These are phyloP conservation scores for Acanthamoeba castellanii DNA, from an alignment of 208 protist species.

Conservation along the genomic window DNA sequence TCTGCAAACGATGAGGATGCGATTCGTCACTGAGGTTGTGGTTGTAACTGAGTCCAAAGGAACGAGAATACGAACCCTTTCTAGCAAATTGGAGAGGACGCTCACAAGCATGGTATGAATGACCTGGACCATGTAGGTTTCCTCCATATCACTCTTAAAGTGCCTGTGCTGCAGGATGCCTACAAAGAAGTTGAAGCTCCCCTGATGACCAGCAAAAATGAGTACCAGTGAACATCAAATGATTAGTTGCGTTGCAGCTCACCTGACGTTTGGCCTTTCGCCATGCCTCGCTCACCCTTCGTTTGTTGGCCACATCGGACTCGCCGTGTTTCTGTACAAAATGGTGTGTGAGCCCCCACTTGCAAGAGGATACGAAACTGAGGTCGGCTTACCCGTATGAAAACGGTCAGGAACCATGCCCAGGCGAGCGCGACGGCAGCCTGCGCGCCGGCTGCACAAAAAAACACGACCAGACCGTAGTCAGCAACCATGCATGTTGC, in stretches of 20 bases:
- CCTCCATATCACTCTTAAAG: conserved; percentile 20
- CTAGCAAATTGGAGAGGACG: conserved; percentile 21
- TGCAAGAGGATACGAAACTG: neutral
- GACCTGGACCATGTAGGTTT: conserved; percentile 18
- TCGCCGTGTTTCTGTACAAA: neutral
- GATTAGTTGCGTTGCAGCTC: neutral
- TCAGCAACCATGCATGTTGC: neutral
- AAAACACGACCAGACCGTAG: neutral
- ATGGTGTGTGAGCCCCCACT: neutral
- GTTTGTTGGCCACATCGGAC: conserved; percentile 44
- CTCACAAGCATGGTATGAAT: conserved; percentile 47
- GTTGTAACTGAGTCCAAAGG: too few relatives aligned
- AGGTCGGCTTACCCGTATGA: neutral
- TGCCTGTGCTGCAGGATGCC: neutral
- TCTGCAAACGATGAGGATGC: neutral
- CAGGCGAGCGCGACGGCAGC: conserved; percentile 36
- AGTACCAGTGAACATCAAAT: neutral
- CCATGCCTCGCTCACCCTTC: conserved; percentile 37
- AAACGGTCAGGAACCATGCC: conserved; percentile 13
- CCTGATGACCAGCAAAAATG: conserved; percentile 1
- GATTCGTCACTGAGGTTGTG: neutral
- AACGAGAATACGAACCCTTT: neutral
- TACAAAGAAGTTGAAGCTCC: conserved; percentile 63
- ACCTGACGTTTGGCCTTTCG: conserved; percentile 63
- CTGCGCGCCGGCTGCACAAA: conserved; percentile 17